Evolutionary conservation across 2,329 filamentous ascomycete genomes (phyloP).

Genomic region (Curvularia sp.): DNA sequence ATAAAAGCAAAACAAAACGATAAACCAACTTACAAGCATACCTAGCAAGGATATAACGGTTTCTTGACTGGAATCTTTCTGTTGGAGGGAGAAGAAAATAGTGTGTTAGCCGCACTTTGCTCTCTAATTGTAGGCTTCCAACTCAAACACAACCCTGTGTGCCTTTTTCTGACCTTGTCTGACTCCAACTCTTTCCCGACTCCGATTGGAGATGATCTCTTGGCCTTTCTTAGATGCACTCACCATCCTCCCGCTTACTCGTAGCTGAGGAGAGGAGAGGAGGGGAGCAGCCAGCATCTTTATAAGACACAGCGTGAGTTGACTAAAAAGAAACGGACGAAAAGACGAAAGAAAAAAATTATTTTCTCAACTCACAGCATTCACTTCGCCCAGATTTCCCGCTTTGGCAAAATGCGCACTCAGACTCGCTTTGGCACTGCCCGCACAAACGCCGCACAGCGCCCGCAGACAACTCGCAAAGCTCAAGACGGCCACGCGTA

Average conservation of each 20-base stretch:
- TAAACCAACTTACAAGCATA: constrained; percentile 67
- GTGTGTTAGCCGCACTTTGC: too few relatives aligned
- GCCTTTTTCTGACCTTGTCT: background rate
- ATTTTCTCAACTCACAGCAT: constrained; percentile 66
- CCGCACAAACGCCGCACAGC: constrained; percentile 88
- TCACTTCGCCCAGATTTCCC: constrained; percentile 90
- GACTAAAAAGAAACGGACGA: too few relatives aligned
- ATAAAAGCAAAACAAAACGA: too few relatives aligned
- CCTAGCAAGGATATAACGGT: constrained; percentile 89
- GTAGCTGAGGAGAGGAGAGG: too few relatives aligned
- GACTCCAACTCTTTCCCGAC: background rate
- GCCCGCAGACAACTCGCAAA: constrained; percentile 65
- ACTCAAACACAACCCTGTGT: too few relatives aligned
- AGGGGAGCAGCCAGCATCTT: background rate
- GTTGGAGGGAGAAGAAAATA: constrained; percentile 2
- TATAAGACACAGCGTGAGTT: too few relatives aligned
- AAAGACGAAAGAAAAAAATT: background rate
- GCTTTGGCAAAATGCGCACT: constrained; percentile 89
- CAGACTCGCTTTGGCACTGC: constrained; percentile 86
- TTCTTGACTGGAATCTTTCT: constrained; percentile 93
- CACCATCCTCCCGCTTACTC: too few relatives aligned
- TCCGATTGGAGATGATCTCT: background rate
- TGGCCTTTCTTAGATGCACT: too few relatives aligned
- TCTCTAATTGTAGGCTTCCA: too few relatives aligned
- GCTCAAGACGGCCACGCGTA: constrained; percentile 65